phyloP scores from a whole-genome alignment of 1,139 yeast genomes.

The Hyphopichia buzzinii region DNA sequence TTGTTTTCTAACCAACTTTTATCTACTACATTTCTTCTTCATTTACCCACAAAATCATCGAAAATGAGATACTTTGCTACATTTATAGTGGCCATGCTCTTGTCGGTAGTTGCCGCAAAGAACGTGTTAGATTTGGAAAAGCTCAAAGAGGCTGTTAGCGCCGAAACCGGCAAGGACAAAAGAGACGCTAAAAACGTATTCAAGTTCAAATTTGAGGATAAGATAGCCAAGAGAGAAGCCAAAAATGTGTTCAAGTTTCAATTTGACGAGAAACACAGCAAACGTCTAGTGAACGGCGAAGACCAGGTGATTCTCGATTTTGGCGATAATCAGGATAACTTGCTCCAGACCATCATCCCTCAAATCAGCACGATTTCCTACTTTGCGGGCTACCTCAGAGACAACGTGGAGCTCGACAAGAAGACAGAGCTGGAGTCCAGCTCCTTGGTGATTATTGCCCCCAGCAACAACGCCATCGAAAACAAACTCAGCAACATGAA shows the following conservation, averaged over 20 bases:
- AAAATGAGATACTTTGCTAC: neutral
- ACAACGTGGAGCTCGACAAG: slow-evolving; percentile 40
- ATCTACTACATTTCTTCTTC: neutral
- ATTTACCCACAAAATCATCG: too few species aligned
- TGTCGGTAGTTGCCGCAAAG: slow-evolving; percentile 11
- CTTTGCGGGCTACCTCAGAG: slow-evolving; percentile 57
- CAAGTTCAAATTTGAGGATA: neutral
- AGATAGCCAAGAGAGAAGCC: slow-evolving; percentile 9
- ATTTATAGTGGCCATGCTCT: neutral
- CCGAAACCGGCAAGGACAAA: slow-evolving; percentile 3
- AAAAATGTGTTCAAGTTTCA: slow-evolving; percentile 12
- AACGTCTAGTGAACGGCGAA: neutral
- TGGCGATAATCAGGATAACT: slow-evolving; percentile 4
- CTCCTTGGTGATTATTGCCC: slow-evolving; percentile 56
- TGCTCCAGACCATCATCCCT: slow-evolving; percentile 39
- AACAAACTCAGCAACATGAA: slow-evolving; percentile 35
- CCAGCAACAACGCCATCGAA: slow-evolving; percentile 53
- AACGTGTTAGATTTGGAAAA: slow-evolving; percentile 16
- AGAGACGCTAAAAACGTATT: slow-evolving; percentile 19
- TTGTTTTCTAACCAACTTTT: neutral
- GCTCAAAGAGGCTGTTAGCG: slow-evolving; percentile 9
- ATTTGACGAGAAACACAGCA: neutral
- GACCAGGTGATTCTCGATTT: slow-evolving; percentile 3
- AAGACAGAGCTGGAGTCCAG: slow-evolving; percentile 37
- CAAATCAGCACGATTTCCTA: slow-evolving; percentile 46